These are phyloP conservation scores for Mortierella polycephala DNA, from an alignment of 371 early-diverging fungal species.

Conservation along the genomic window DNA sequence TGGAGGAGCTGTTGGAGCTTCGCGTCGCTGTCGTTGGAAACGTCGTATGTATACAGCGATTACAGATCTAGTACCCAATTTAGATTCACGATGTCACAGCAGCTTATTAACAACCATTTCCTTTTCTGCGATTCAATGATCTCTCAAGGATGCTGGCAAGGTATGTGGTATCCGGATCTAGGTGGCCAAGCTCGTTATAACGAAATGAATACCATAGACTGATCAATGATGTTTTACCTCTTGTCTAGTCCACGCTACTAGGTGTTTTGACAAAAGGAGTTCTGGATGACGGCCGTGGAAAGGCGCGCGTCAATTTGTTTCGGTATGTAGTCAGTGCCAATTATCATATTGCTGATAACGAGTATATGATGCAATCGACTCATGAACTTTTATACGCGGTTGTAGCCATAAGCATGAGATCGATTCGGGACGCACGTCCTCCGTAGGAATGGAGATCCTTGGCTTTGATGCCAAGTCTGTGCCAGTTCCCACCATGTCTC, in stretches of 20 bases:
- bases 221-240: neutral
- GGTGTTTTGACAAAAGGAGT: constrained; percentile 91
- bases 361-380: neutral
- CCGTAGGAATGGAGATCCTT: constrained; percentile 91
- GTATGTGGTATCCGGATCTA: constrained; percentile 30
- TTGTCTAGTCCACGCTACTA: constrained; percentile 80
- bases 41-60: constrained; percentile 65
- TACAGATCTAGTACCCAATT: neutral
- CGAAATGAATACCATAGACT: too few relatives aligned
- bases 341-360: too few relatives aligned
- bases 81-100: too few relatives aligned
- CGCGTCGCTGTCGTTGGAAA: constrained; percentile 93
- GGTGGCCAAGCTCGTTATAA: neutral
- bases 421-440: constrained; percentile 91
- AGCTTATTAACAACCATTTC: neutral
- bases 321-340: constrained; percentile 44
- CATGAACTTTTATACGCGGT: neutral
- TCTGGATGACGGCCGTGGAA: constrained; percentile 94
- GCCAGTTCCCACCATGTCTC: constrained; percentile 60
- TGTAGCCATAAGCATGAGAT: constrained; percentile 90
- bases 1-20: constrained; percentile 85
- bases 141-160: constrained; percentile 69
- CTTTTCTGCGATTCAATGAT: neutral
- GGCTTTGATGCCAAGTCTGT: constrained; percentile 83
- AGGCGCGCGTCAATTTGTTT: constrained; percentile 89